Conservation (phyloP, 257 asterid species). For the Solanum microdontum region DNA sequence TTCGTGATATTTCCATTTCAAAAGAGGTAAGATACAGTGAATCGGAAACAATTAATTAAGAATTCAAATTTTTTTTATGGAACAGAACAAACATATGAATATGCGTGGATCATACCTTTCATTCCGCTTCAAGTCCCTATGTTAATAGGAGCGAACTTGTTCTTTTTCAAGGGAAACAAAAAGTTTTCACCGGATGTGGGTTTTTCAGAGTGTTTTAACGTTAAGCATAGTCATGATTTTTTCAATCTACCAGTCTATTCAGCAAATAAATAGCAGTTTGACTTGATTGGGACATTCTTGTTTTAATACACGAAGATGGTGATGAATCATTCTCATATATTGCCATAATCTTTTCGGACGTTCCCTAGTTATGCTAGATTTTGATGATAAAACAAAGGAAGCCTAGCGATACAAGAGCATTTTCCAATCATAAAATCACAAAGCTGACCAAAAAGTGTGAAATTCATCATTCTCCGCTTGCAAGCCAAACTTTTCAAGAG, state of each 20-base stretch:
- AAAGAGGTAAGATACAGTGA: no score
- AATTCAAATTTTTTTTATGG: rapidly evolving
- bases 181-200: no score
- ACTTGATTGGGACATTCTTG: not conserved
- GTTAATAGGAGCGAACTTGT: no score
- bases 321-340: not conserved
- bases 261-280: not conserved
- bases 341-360: not conserved
- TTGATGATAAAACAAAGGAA: not conserved
- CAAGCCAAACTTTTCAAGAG: not conserved
- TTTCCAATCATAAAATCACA: not conserved
- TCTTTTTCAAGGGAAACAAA: no score
- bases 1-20: no score
- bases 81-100: no score
- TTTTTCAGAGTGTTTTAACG: no score
- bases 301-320: not conserved
- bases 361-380: not conserved
- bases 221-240: no score
- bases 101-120: no score
- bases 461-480: not conserved
- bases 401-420: not conserved
- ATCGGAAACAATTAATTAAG: no score
- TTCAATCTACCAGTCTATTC: not conserved
- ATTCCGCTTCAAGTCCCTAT: no score
- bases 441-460: not conserved